Evolutionary conservation across 2,329 filamentous ascomycete genomes (phyloP).

Genomic region (Fusarium nodosum): DNA sequence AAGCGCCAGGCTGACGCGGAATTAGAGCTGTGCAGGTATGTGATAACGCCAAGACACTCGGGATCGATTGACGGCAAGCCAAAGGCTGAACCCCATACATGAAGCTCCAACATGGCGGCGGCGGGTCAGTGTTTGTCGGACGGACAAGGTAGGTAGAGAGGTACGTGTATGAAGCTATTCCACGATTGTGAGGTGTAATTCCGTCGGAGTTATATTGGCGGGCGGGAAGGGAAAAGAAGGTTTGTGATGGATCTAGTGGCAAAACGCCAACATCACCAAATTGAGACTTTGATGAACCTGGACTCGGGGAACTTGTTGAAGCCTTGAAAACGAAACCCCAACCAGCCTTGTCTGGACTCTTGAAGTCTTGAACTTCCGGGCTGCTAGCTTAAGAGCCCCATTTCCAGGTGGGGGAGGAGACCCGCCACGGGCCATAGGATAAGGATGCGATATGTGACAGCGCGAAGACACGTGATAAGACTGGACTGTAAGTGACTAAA

Average conservation of each 20-base stretch:
- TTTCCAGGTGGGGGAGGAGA: not conserved
- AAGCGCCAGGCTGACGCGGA: conserved; percentile 74
- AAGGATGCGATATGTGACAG: conserved; percentile 41
- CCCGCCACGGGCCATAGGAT: not conserved
- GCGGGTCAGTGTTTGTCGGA: conserved; percentile 13
- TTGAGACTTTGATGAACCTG: conserved; percentile 19
- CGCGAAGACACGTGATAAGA: conserved; percentile 47
- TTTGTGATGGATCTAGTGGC: conserved; percentile 27
- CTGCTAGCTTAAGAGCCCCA: conserved; percentile 8
- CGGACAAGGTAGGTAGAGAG: not conserved
- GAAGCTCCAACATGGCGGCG: conserved; percentile 70
- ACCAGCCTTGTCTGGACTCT: conserved; percentile 41
- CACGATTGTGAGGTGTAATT: conserved; percentile 25
- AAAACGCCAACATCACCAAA: conserved; percentile 22
- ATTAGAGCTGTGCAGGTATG: conserved; percentile 77
- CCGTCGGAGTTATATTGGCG: conserved; percentile 13
- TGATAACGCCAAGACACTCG: conserved; percentile 87
- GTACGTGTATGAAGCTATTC: conserved; percentile 26
- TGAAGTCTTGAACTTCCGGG: conserved; percentile 5
- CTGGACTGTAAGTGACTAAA: conserved; percentile 17
- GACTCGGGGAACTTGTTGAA: conserved; percentile 19
- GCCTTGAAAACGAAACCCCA: conserved; percentile 30
- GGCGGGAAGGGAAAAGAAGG: conserved; percentile 3
- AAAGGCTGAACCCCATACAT: conserved; percentile 92
- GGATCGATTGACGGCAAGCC: conserved; percentile 90